Base-by-base conservation (phyloP, 177 flowering plant species). In the Vitis hybrid region DNA sequence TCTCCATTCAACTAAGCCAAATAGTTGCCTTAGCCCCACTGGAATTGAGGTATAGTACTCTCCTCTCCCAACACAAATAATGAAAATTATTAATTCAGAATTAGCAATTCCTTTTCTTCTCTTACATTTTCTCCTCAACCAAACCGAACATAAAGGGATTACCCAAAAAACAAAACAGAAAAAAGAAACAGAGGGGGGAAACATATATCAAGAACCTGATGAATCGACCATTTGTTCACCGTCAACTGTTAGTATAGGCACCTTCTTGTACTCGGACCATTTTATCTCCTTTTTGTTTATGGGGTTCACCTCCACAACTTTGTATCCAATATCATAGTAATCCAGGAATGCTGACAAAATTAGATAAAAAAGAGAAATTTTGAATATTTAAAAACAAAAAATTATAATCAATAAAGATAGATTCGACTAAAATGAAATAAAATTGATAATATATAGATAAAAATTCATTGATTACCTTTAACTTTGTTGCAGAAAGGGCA, bases 401-500 rank as follows among this genome's bases (percentile, higher is more conserved):
- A 39, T 6, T 7, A 39, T 39, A 7, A 39, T 39, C 45, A 39
- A 39, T 39, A 39, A 39, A 5, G 45, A 39, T 39, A 39, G 45
- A 39, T 39, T 39, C 7, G 45, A 7, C 45, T 3, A 6, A 52
- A 67, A 13, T 22, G 2, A 54, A 15, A n/a, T 66, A 67, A 13
- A 66, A 50, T 14, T 7, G 15, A 50, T 0, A 19, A 20, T 39
- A 45, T n/a, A 31, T 39, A 61, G 51, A 70, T 19, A 2, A 7
- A 74, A 18, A 63, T 29, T 39, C 50, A 15, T 39, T 1, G 11
- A 59, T 55, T 68, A 90, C 95, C 93, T 82, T 86, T 92, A 51
- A 92, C 92, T 73, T 92, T 88, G 82, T 92, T 92, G 79, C 97
- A 92, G 79, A 90, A 92, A 45, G 95, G 97, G 75, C 97, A 92